Evolutionary conservation across 2,329 filamentous ascomycete genomes (phyloP).

Genomic region (Alternaria triticimaculans): DNA sequence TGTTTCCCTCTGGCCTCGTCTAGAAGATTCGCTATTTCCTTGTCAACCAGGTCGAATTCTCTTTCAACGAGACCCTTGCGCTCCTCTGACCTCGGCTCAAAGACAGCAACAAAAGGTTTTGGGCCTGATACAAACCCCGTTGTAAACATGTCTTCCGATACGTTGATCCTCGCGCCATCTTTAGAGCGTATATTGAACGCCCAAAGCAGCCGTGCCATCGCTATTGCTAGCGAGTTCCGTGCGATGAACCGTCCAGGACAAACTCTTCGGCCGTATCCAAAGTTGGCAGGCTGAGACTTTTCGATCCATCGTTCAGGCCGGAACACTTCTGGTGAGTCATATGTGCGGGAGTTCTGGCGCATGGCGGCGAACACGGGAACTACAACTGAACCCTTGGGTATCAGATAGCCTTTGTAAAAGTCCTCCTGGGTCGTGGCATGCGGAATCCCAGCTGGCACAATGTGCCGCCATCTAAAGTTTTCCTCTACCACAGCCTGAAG

Average conservation of each 20-base stretch:
- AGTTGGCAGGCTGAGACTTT: constrained; percentile 29
- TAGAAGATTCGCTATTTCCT: background rate
- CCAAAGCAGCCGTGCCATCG: constrained; percentile 49
- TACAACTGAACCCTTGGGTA: constrained; percentile 52
- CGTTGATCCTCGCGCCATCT: constrained; percentile 2
- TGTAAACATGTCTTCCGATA: constrained; percentile 32
- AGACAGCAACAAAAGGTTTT: constrained; percentile 20
- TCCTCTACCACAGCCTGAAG: constrained; percentile 39
- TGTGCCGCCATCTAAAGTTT: constrained; percentile 40
- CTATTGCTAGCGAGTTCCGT: constrained; percentile 22
- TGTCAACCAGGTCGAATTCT: background rate
- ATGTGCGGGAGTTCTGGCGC: constrained; percentile 38
- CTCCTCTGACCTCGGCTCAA: background rate
- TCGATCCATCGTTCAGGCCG: constrained; percentile 46
- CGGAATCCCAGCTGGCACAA: constrained; percentile 51
- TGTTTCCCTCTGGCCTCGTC: background rate
- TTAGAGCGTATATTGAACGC: constrained; percentile 54
- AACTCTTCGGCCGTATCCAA: constrained; percentile 60
- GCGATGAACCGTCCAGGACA: constrained; percentile 48
- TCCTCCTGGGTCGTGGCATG: constrained; percentile 57
- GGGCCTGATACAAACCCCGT: constrained; percentile 30
- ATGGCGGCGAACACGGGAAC: constrained; percentile 44
- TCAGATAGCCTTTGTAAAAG: constrained; percentile 54
- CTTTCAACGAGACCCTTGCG: background rate
- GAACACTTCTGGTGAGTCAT: constrained; percentile 38